A percentile compares a stretch with the other conserved stretches of the same genome.
Evolutionary conservation across 2,329 filamentous ascomycete genomes (phyloP).

Genomic region (Metarhizium robertsii): DNA sequence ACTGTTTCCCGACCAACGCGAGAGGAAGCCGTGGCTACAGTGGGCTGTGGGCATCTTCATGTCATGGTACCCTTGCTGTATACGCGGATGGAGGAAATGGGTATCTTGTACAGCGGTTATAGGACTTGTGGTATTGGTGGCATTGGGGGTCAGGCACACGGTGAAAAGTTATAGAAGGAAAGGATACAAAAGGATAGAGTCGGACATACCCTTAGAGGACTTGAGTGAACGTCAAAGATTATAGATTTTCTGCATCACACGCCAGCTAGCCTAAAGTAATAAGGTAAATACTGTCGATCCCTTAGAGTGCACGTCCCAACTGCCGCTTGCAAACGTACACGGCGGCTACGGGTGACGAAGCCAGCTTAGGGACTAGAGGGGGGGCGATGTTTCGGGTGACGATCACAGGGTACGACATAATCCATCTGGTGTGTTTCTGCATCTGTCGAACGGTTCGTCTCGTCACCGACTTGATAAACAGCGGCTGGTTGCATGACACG

Average conservation of each 20-base stretch:
- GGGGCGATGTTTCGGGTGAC: too few species aligned
- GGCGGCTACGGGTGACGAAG: too few species aligned
- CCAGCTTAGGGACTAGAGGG: too few species aligned
- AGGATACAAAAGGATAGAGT: neutral
- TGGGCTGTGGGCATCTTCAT: slow-evolving; percentile 15
- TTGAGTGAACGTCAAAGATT: neutral
- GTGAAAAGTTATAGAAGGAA: neutral
- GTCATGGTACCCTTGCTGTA: slow-evolving; percentile 19
- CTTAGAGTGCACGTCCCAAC: neutral
- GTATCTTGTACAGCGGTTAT: slow-evolving; percentile 8
- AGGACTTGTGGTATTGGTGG: neutral
- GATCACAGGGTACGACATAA: too few species aligned
- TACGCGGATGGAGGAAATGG: slow-evolving; percentile 20
- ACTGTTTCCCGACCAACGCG: slow-evolving; percentile 14
- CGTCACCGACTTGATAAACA: too few species aligned
- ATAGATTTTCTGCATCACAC: neutral
- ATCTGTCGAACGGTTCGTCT: too few species aligned
- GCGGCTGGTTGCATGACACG: too few species aligned
- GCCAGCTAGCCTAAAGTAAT: neutral
- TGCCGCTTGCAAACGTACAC: too few species aligned
- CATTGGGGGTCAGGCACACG: neutral
- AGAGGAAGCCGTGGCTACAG: slow-evolving; percentile 13
- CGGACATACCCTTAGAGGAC: neutral
- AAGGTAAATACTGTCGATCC: neutral
- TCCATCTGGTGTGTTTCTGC: too few species aligned